Evolutionary conservation across 2,329 filamentous ascomycete genomes (phyloP).

Genomic region (Paradendryphiella salina): DNA sequence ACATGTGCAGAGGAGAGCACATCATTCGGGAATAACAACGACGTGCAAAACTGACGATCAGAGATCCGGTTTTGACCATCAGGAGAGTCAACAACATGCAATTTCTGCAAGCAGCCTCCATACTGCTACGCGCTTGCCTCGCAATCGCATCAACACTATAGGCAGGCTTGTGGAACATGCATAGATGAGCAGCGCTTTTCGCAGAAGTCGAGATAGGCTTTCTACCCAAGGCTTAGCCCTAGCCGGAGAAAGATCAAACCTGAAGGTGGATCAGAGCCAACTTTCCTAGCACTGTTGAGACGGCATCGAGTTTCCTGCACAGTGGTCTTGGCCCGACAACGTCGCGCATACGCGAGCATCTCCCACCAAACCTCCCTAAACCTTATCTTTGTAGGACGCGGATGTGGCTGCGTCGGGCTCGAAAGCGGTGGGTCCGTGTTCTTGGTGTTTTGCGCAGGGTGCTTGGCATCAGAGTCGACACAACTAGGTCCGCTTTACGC

Average conservation of each 20-base stretch:
- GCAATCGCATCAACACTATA: neutral
- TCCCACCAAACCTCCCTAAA: constrained; percentile 15
- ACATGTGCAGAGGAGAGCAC: constrained; percentile 1
- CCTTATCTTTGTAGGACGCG: constrained; percentile 24
- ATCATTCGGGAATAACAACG: neutral
- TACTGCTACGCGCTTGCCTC: constrained; percentile 1
- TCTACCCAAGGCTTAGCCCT: constrained; percentile 31
- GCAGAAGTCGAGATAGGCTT: constrained; percentile 21
- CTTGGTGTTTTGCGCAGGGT: constrained; percentile 36
- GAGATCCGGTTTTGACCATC: neutral
- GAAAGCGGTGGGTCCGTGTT: constrained; percentile 30
- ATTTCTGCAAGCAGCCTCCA: neutral
- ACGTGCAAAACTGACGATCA: constrained; percentile 2
- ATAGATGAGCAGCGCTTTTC: constrained; percentile 10
- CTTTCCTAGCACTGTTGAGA: constrained; percentile 26
- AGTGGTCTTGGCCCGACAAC: constrained; percentile 17
- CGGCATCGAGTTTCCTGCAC: constrained; percentile 9
- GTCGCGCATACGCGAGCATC: constrained; percentile 21
- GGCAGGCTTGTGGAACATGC: constrained; percentile 5
- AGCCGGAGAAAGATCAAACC: constrained; percentile 26
- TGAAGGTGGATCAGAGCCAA: constrained; percentile 22
- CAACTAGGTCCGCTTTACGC: constrained; percentile 35
- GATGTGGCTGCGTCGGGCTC: constrained; percentile 29
- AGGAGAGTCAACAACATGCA: neutral
- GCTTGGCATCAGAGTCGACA: constrained; percentile 38